A percentile compares a stretch with the other conserved stretches of the same genome.
Evolutionary conservation across 371 early-diverging fungal genomes (phyloP).

Genomic region (Gilbertella persicaria): DNA sequence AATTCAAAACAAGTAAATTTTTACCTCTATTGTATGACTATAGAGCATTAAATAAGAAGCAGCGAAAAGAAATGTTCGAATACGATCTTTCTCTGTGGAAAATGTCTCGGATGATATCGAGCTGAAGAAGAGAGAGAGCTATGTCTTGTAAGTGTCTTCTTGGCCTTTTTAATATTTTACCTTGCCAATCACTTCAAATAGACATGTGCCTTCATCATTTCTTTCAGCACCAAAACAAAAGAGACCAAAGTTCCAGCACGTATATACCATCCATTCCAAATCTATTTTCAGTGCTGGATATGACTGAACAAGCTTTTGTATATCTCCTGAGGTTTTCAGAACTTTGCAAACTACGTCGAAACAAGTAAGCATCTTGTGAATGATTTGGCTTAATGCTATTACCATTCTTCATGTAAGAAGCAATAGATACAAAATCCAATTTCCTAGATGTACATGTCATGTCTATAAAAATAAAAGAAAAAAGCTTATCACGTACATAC

Average conservation of each 20-base stretch:
- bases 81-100: constrained; percentile 5
- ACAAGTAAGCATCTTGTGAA: no score
- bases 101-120: background rate
- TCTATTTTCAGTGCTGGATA: background rate
- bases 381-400: background rate
- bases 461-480: background rate
- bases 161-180: background rate
- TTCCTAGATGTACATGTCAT: constrained; percentile 7
- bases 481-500: background rate
- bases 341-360: background rate
- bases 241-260: constrained; percentile 17
- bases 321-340: background rate
- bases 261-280: constrained; percentile 15
- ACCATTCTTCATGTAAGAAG: constrained; percentile 5
- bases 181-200: constrained; percentile 13
- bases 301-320: background rate
- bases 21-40: background rate
- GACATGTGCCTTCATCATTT: constrained; percentile 2
- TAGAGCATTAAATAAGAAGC: constrained; percentile 1
- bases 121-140: constrained; percentile 1
- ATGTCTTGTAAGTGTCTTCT: background rate
- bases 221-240: constrained; percentile 16
- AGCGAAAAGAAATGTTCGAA: constrained; percentile 3
- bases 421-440: constrained; percentile 8
- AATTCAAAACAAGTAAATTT: background rate